Conservation (phyloP, 495 filamentous ascomycete genomes). For the Mytilinidion resinicola region DNA sequence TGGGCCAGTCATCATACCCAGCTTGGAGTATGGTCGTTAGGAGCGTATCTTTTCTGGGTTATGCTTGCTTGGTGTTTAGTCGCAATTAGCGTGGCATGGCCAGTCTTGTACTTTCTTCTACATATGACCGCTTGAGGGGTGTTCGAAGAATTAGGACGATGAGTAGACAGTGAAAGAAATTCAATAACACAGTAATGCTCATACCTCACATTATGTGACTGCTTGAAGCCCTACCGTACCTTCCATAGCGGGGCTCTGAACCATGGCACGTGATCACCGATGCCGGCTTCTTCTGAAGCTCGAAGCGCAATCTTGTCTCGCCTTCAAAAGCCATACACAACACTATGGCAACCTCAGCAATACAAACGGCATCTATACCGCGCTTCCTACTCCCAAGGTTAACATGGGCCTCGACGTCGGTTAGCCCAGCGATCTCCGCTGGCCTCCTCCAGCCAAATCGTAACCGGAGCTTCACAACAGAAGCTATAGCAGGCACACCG, state of each 20-base stretch:
- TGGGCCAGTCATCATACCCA: slow-evolving; percentile 91
- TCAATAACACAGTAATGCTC: too few relatives aligned
- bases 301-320: neutral
- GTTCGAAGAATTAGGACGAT: too few relatives aligned
- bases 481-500: neutral
- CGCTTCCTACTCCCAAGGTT: slow-evolving; percentile 24
- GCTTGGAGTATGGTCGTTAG: slow-evolving; percentile 71
- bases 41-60: neutral
- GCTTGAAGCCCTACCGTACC: too few relatives aligned
- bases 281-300: neutral
- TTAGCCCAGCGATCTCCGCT: slow-evolving; percentile 3
- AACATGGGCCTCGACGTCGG: slow-evolving; percentile 2
- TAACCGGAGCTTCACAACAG: neutral
- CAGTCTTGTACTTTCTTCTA: neutral
- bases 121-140: too few relatives aligned
- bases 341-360: slow-evolving; percentile 11
- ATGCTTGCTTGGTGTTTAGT: neutral
- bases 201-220: too few relatives aligned
- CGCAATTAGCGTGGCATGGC: slow-evolving; percentile 11
- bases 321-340: neutral
- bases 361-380: slow-evolving; percentile 16
- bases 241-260: too few relatives aligned
- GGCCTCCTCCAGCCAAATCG: slow-evolving; percentile 3
- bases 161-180: too few relatives aligned
- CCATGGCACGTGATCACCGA: too few relatives aligned